Percentiles rank a stretch among this genome's conserved stretches.
These are phyloP conservation scores for Dujonia santamariae DNA, from an alignment of 1,139 yeast species.

Conservation along the genomic window DNA sequence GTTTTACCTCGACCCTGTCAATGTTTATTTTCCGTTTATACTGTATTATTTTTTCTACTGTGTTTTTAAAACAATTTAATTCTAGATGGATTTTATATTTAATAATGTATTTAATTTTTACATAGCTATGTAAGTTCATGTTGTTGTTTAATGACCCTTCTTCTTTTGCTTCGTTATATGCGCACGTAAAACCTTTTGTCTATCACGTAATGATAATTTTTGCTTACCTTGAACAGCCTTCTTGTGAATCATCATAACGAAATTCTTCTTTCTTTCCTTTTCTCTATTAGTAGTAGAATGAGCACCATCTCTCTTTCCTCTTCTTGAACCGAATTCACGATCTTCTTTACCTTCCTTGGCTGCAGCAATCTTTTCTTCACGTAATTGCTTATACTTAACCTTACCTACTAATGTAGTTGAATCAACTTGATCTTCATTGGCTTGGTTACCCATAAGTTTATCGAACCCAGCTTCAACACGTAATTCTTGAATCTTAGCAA, in stretches of 20 bases:
- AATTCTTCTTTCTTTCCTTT: slow-evolving; percentile 97
- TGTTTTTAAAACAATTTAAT: no score
- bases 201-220: slow-evolving; percentile 82
- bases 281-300: slow-evolving; percentile 94
- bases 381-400: slow-evolving; percentile 76
- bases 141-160: slow-evolving; percentile 51
- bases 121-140: not conserved
- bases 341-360: slow-evolving; percentile 92
- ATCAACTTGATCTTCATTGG: slow-evolving; percentile 83
- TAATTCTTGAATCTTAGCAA: slow-evolving; percentile 88
- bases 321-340: slow-evolving; percentile 85
- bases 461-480: slow-evolving; percentile 81
- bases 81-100: no score
- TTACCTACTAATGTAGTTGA: slow-evolving; percentile 78
- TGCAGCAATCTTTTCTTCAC: slow-evolving; percentile 86
- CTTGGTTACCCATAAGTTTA: slow-evolving; percentile 54
- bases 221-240: slow-evolving; percentile 92
- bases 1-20: no score
- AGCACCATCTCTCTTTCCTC: slow-evolving; percentile 73
- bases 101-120: no score
- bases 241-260: slow-evolving; percentile 97
- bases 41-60: not conserved
- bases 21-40: no score
- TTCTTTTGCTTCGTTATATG: slow-evolving; percentile 88
- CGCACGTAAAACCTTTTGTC: slow-evolving; percentile 80